Evolutionary conservation across 768 basidiomycete species (phyloP), one percentile per base, ranked within the genome.

Genomic region (Rickenella mellea): DNA sequence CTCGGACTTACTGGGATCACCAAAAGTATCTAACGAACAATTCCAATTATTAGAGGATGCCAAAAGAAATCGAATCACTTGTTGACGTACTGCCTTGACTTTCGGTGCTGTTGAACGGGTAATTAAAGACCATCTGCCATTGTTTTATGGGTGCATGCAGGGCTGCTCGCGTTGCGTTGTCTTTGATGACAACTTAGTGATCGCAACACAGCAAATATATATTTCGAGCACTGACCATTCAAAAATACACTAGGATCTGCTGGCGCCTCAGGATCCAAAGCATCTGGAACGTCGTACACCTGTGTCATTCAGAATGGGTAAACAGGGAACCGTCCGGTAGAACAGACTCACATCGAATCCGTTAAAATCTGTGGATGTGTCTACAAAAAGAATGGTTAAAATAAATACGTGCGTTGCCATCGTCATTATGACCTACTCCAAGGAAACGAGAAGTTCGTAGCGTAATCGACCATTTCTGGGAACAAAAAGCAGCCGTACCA

Each of bases 121-220:
- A 71, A 42, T 43, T 22, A 42, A 68, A 0, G 26, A 26, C 71
- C 72, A 73, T 27, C 72, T 54, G 47, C 68, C 66, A 55, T 71
- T 82, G 6, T n/a, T n/a, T n/a, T n/a, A 67, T 73, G 3, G 83
- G 82, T 3, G 82, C 81, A 57, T 86, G 82, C 15, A 86, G 56
- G 1, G 82, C 82, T 28, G 68, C 59, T 38, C 72, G 65, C n/a
- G 71, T 74, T 30, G 56, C 66, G 35, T 68, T 63, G 50, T 82
- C 78, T 80, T 17, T 27, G 31, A 39, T 19, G 15, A 11, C 19
- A 26, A 1, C n/a, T 41, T 35, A 4, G 48, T 24, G n/a, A 29
- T 27, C 21, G 26, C 9, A n/a, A 10, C 10, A 19, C 15, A 11
- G 14, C 7, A 21, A 8, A n/a, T 10, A 20, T 4, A 36, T 19